A percentile compares a stretch with the other conserved stretches of the same genome.
Evolutionary conservation across 306 rosid species (phyloP).

Genomic region (Albizia julibrissin): DNA sequence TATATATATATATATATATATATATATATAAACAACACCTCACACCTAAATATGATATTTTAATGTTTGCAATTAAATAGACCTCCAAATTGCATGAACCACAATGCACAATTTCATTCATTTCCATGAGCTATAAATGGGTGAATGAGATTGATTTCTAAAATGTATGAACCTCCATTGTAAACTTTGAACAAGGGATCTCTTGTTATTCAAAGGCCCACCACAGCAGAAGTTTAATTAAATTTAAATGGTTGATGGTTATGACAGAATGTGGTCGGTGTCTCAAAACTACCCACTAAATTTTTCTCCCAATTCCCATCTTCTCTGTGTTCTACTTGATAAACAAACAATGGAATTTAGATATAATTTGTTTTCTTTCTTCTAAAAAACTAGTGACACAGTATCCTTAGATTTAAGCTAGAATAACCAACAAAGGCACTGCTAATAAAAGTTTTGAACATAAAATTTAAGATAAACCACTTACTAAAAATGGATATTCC

Average conservation of each 20-base stretch:
- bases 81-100: neutral
- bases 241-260: neutral
- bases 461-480: constrained; percentile 21
- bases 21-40: no score
- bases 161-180: no score
- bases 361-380: neutral
- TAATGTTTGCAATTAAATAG: neutral
- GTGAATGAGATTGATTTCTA: no score
- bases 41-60: neutral
- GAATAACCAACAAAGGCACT: neutral
- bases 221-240: neutral
- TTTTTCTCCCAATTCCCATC: neutral
- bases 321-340: neutral
- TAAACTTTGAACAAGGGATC: neutral
- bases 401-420: neutral
- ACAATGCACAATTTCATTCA: neutral
- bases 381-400: neutral
- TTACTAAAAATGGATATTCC: constrained; percentile 13
- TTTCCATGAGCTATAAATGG: neutral
- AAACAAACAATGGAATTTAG: neutral
- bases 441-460: neutral
- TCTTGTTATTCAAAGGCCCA: neutral
- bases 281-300: neutral
- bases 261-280: neutral
- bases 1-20: no score